Evolutionary conservation across 371 early-diverging fungal genomes (phyloP).

Genomic region (Rhizopus stolonifer): DNA sequence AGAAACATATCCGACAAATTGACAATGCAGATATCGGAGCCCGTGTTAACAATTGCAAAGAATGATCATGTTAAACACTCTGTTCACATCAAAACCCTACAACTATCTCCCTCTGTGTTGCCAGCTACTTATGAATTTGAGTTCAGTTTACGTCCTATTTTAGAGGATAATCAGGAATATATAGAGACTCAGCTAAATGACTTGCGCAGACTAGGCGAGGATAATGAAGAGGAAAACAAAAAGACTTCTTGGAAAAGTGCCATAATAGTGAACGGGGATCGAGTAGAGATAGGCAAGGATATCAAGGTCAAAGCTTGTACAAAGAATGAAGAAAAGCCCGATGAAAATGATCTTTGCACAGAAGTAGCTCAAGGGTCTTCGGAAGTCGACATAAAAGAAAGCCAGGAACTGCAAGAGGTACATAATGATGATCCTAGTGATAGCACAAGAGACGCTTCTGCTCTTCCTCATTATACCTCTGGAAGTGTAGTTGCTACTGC

Average conservation of each 20-base stretch:
- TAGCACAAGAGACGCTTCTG: neutral
- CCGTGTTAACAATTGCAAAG: slow-evolving; percentile 14
- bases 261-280: slow-evolving; percentile 17
- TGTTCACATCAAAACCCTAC: slow-evolving; percentile 1
- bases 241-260: slow-evolving; percentile 25
- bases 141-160: slow-evolving; percentile 25
- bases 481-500: slow-evolving; percentile 34
- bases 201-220: slow-evolving; percentile 34
- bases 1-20: slow-evolving; percentile 14
- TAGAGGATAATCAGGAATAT: slow-evolving; percentile 14
- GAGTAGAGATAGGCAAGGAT: slow-evolving; percentile 4
- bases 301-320: slow-evolving; percentile 3
- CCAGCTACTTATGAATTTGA: slow-evolving; percentile 8
- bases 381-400: neutral
- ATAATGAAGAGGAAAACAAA: slow-evolving; percentile 3
- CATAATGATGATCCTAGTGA: too few species aligned
- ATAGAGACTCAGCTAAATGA: slow-evolving; percentile 26
- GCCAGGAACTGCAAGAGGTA: neutral
- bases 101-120: neutral
- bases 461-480: slow-evolving; percentile 5
- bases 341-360: neutral
- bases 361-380: neutral
- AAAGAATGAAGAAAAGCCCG: slow-evolving; percentile 1
- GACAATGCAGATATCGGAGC: slow-evolving; percentile 15
- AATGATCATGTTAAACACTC: slow-evolving; percentile 12